A percentile compares a stretch with the other conserved stretches of the same genome.
phyloP scores from a whole-genome alignment of 23 red algal genomes.

The Gracilaria vermiculophylla region DNA sequence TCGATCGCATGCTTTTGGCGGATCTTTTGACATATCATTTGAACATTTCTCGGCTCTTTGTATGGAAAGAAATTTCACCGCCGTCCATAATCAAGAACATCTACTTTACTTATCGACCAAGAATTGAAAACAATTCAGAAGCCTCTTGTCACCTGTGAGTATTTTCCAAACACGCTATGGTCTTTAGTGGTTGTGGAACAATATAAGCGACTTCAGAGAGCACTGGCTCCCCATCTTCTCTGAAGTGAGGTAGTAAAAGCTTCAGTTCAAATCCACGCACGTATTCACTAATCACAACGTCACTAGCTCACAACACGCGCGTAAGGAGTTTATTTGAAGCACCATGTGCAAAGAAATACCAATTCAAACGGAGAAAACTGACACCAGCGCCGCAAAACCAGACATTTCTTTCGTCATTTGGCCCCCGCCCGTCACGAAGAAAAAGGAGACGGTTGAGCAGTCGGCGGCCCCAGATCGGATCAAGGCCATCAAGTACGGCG shows the following conservation, averaged over 20 bases:
- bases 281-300: neutral
- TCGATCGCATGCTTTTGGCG: too few relatives aligned
- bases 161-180: too few relatives aligned
- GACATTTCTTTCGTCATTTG: neutral
- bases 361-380: neutral
- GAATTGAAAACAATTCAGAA: too few relatives aligned
- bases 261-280: too few relatives aligned
- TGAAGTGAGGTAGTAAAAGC: neutral
- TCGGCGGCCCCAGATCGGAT: conserved; percentile 60
- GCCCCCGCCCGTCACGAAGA: conserved; percentile 33
- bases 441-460: conserved; percentile 28
- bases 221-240: neutral
- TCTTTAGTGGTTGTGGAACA: too few relatives aligned
- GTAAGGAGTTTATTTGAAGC: neutral
- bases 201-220: too few relatives aligned
- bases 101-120: too few relatives aligned
- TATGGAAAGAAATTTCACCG: too few relatives aligned
- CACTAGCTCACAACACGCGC: neutral
- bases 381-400: neutral
- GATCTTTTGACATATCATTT: too few relatives aligned
- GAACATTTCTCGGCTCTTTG: too few relatives aligned
- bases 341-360: neutral
- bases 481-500: conserved; percentile 68
- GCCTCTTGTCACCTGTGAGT: too few relatives aligned
- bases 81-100: too few relatives aligned